Base-by-base conservation (phyloP, 2,329 filamentous ascomycete genomes). In the Trichoderma sp. region DNA sequence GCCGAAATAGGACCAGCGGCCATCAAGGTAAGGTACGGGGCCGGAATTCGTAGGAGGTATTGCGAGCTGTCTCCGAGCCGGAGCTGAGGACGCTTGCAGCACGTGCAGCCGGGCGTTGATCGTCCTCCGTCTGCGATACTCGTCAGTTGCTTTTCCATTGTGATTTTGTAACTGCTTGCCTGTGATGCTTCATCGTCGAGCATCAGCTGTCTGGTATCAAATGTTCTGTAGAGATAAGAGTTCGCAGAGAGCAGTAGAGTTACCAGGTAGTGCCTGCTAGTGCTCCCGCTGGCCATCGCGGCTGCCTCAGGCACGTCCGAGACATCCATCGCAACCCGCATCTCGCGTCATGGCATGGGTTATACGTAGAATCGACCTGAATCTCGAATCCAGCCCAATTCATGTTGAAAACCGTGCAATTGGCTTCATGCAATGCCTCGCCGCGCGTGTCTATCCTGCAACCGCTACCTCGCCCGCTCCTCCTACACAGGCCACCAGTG, bases 1-100 rank as follows among this genome's bases (percentile, higher is more conserved):
- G 60, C 60, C 60, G 60, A 63, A 63, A 60, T 26, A 41, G 57
- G 57, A 17, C 44, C 26, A 47, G 48, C 41, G 60, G 43, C 26
- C 60, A 63, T 63, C 60, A 63, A 63, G 60, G 60, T 51, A 50
- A 3, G 14, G 6, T 5, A 9, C 14, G 24, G 47, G 7, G 30
- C 17, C 15, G 48, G 17, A 10, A 28, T 34, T 30, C 28, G 43
- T 19, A 28, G 17, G 26, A 60, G 28, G 45, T 60, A 60, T 9
- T 34, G 7, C 57, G 57, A 60, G 28, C 19, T 17, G 17, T 10
- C 30, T 43, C 57, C 57, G 57, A 60, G 57, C 57, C 57, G 57
- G 51, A 58, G 21, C 17, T 51, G 15, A 15, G 9, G 10, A 60
- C 19, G 57, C 51, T 30, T 43, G 57, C 57, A 39, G 34, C 34